Evolutionary conservation across 305 asterid species (phyloP), one percentile per base, ranked within the genome.

Genomic region (Rubia occidens): DNA sequence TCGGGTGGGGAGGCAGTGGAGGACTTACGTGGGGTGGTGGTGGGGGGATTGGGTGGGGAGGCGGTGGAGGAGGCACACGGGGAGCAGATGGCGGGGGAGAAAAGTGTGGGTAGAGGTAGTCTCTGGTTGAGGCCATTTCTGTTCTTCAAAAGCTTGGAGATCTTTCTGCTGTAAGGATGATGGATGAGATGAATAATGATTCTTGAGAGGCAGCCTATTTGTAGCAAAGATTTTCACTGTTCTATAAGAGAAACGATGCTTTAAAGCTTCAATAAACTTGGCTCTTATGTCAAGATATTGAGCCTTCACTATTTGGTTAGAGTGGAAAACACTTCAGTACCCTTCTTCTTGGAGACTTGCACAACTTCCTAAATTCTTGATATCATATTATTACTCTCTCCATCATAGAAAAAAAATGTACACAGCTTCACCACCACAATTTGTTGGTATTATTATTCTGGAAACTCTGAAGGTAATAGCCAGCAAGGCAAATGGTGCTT

Each of bases 191-290:
- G 82, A 72, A 62, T 72, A 70, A 70, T 35, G 39, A 47, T 68
- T 8, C 44, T 47, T 39, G 54, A 51, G 6, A 45, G 58, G 68
- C 35, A 77, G 42, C 63, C 67, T 74, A 81, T 85, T 78, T 64
- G 70, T 42, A 74, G 67, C 42, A 21, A 43, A 44, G 70, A 24
- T 78, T 62, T 64, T 9, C 26, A 69, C 17, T 49, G 56, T 39
- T 60, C 67, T 43, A 61, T 69, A 24, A 24, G 47, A 49, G 53
- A 66, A 73, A 55, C 68, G 73, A 78, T 86, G 79, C 90, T 86
- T 88, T 13, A 51, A 86, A 86, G 92, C 51, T 71, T 79, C 66
- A 78, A 59, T 71, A 63, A 69, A 83, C 90, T 82, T 86, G 80
- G 68, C 87, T 78, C 86, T 37, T 83, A 75, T 83, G 78, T 80